These are phyloP conservation scores for Puccinia coronata DNA, from an alignment of 1,284 basidiomycete species.

Conservation along the genomic window DNA sequence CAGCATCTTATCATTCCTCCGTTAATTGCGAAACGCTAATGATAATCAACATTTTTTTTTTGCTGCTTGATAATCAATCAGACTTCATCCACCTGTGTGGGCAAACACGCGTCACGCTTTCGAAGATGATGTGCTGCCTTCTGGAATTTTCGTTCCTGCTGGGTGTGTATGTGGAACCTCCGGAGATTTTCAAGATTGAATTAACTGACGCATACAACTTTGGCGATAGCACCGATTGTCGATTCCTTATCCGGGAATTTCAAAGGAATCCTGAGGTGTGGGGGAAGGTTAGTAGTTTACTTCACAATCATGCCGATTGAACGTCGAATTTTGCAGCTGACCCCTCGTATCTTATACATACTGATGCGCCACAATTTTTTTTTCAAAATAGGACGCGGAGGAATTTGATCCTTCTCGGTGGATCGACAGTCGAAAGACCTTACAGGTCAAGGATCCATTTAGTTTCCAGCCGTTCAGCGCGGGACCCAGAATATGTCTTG, in stretches of 20 bases:
- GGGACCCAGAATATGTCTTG: slow-evolving; percentile 62
- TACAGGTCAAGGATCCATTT: slow-evolving; percentile 48
- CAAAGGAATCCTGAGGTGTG: slow-evolving; percentile 52
- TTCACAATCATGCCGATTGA: not conserved
- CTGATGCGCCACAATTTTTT: too few species aligned
- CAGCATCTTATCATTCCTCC: not conserved
- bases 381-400: slow-evolving; percentile 68
- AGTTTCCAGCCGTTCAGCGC: slow-evolving; percentile 52
- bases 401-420: slow-evolving; percentile 69
- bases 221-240: slow-evolving; percentile 64
- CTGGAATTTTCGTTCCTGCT: slow-evolving; percentile 52
- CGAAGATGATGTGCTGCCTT: slow-evolving; percentile 56
- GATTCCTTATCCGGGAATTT: slow-evolving; percentile 63
- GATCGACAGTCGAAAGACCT: slow-evolving; percentile 46
- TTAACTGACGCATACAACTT: slow-evolving; percentile 56
- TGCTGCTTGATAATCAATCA: slow-evolving; percentile 46
- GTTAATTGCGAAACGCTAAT: not conserved
- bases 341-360: too few species aligned
- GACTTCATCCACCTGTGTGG: slow-evolving; percentile 72
- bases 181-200: not conserved
- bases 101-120: slow-evolving; percentile 66
- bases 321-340: too few species aligned
- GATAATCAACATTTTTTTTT: not conserved
- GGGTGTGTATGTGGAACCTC: slow-evolving; percentile 18
- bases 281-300: slow-evolving; percentile 60